Conservation (phyloP, 495 filamentous ascomycete genomes). For the Talaromyces proteolyticus region DNA sequence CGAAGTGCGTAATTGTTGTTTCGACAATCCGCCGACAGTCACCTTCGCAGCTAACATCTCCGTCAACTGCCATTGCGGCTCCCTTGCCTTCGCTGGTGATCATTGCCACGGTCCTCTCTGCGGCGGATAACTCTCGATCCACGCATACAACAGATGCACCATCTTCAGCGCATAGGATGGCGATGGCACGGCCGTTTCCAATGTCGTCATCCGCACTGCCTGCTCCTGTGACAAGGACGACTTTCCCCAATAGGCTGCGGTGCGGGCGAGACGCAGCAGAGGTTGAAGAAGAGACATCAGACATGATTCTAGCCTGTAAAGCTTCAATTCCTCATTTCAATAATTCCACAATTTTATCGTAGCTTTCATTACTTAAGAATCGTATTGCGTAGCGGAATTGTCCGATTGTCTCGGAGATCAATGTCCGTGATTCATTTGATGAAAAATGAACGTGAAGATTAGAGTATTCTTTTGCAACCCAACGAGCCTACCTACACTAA, state of each 20-base stretch:
- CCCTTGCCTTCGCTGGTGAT: slow-evolving; percentile 25
- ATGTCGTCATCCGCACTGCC: slow-evolving; percentile 46
- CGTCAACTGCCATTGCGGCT: slow-evolving; percentile 29
- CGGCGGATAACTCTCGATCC: slow-evolving; percentile 41
- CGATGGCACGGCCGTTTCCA: slow-evolving; percentile 53
- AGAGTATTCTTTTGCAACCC: neutral
- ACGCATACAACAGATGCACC: slow-evolving; percentile 49
- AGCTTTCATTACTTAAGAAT: neutral
- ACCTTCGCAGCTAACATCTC: slow-evolving; percentile 40
- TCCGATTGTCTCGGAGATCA: neutral
- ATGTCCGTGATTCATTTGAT: neutral
- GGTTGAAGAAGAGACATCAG: neutral
- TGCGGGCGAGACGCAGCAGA: slow-evolving; percentile 10
- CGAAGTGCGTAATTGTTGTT: slow-evolving; percentile 30
- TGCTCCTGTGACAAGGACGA: slow-evolving; percentile 56
- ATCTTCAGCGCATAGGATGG: slow-evolving; percentile 50
- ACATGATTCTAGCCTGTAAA: neutral
- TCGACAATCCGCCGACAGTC: slow-evolving; percentile 40
- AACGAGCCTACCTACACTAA: neutral
- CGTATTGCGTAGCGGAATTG: neutral
- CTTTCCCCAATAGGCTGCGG: slow-evolving; percentile 32
- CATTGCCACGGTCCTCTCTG: slow-evolving; percentile 42
- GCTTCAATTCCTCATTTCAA: neutral
- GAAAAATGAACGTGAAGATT: neutral
- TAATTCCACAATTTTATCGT: neutral